These are phyloP conservation scores for Amanita molliuscula DNA, from an alignment of 768 basidiomycete genomes.

Conservation along the genomic window DNA sequence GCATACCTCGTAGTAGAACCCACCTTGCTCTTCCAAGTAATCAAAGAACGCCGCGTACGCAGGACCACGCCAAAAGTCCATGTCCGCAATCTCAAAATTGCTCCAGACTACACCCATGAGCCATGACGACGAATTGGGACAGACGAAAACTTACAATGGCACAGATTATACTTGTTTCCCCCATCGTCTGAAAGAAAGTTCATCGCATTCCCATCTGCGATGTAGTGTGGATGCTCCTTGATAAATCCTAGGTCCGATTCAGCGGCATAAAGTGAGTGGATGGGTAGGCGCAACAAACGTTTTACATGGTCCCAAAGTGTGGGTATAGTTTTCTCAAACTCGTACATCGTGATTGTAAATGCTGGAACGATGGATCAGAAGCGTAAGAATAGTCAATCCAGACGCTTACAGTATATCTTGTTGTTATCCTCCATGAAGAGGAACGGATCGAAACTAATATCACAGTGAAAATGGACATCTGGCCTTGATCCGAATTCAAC, in stretches of 20 bases:
- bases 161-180: constrained; percentile 61
- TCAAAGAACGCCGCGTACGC: constrained; percentile 62
- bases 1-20: constrained; percentile 62
- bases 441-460: constrained; percentile 60
- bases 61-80: constrained; percentile 55
- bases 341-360: constrained; percentile 68
- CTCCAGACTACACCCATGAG: constrained; percentile 33
- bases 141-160: constrained; percentile 43
- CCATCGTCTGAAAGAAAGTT: constrained; percentile 36
- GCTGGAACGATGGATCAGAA: constrained; percentile 20
- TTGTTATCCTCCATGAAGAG: constrained; percentile 58
- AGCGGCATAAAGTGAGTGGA: not conserved
- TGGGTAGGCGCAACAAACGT: constrained; percentile 25
- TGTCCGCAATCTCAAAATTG: constrained; percentile 63
- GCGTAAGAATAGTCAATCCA: not conserved
- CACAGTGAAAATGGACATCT: constrained; percentile 68
- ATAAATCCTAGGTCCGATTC: constrained; percentile 40
- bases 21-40: constrained; percentile 47
- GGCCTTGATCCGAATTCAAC: constrained; percentile 28
- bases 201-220: constrained; percentile 50
- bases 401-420: constrained; percentile 47
- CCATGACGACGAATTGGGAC: not conserved
- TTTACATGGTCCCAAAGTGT: constrained; percentile 65
- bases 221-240: constrained; percentile 39
- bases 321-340: constrained; percentile 66